A percentile compares a stretch with the other conserved stretches of the same genome.
Conservation (phyloP, 2,329 filamentous ascomycete genomes). For the Fusarium vanettenii region DNA sequence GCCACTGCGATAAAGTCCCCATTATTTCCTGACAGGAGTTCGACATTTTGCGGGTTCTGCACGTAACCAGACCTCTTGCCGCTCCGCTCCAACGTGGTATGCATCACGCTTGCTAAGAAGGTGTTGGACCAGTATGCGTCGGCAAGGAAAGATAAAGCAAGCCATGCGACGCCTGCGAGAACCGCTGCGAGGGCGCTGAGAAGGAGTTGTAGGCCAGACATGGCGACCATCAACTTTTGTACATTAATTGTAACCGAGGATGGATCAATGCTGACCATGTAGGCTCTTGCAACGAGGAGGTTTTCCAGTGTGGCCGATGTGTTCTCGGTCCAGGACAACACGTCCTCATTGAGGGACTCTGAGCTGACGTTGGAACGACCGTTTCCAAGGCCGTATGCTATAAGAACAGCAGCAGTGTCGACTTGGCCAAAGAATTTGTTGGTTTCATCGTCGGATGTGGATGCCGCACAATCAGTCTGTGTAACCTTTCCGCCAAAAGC, state of each 20-base stretch:
- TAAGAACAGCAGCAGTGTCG: constrained; percentile 27
- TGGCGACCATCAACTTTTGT: constrained; percentile 26
- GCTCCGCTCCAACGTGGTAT: constrained; percentile 3
- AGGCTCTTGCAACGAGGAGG: constrained; percentile 15
- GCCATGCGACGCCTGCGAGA: constrained; percentile 11
- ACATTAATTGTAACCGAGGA: constrained; percentile 21
- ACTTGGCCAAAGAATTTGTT: constrained; percentile 25
- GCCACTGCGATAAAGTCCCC: background rate
- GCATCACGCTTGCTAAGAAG: constrained; percentile 21
- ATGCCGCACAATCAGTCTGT: constrained; percentile 10
- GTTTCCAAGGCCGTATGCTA: constrained; percentile 13
- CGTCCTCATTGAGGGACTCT: constrained; percentile 11
- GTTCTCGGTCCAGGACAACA: constrained; percentile 5
- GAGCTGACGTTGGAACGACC: constrained; percentile 25
- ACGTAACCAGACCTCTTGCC: constrained; percentile 21
- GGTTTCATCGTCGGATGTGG: too few species aligned
- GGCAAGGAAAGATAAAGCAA: constrained; percentile 11
- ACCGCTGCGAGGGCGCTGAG: constrained; percentile 10
- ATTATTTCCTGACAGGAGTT: background rate
- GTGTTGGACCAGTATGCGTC: constrained; percentile 28
- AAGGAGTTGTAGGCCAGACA: constrained; percentile 23
- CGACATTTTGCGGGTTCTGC: background rate
- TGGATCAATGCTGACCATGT: constrained; percentile 17
- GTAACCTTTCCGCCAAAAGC: constrained; percentile 24
- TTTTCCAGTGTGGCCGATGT: background rate